Evolutionary conservation across 2,329 filamentous ascomycete genomes (phyloP).

Genomic region (Colletotrichum sp.): DNA sequence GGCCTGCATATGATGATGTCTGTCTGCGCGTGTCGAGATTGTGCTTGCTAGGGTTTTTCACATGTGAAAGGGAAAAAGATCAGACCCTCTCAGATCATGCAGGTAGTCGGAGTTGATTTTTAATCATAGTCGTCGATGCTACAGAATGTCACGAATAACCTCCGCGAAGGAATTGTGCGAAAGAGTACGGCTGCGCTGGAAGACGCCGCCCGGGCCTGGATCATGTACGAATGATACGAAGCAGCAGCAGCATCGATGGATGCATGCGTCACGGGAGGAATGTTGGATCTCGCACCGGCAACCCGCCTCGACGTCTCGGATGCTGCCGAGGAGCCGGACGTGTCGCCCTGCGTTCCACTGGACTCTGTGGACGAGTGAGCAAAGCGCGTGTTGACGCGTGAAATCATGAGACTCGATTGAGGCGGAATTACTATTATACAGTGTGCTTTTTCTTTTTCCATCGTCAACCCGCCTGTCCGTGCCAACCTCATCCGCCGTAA

Average conservation of each 20-base stretch:
- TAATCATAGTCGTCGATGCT: background rate
- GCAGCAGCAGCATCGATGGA: background rate
- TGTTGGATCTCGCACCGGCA: background rate
- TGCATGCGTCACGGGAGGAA: background rate
- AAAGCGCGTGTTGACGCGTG: background rate
- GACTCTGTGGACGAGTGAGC: background rate
- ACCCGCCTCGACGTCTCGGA: background rate
- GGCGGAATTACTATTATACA: slow-evolving; percentile 19
- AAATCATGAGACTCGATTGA: background rate
- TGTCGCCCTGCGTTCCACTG: background rate
- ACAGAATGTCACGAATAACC: background rate
- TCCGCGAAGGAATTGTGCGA: background rate
- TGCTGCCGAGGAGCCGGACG: background rate
- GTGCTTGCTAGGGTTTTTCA: background rate
- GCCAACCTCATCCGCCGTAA: background rate
- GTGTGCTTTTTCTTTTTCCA: background rate
- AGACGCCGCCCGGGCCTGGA: background rate
- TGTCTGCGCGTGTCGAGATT: background rate
- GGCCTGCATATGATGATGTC: background rate
- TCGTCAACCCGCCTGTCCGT: background rate
- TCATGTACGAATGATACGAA: background rate
- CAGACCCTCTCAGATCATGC: background rate
- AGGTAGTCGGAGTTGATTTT: background rate
- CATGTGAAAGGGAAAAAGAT: background rate
- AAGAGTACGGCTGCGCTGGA: background rate